A percentile compares a stretch with the other conserved stretches of the same genome.
phyloP scores from a whole-genome alignment of 2,329 filamentous ascomycete species.

The Beauveria australis region DNA sequence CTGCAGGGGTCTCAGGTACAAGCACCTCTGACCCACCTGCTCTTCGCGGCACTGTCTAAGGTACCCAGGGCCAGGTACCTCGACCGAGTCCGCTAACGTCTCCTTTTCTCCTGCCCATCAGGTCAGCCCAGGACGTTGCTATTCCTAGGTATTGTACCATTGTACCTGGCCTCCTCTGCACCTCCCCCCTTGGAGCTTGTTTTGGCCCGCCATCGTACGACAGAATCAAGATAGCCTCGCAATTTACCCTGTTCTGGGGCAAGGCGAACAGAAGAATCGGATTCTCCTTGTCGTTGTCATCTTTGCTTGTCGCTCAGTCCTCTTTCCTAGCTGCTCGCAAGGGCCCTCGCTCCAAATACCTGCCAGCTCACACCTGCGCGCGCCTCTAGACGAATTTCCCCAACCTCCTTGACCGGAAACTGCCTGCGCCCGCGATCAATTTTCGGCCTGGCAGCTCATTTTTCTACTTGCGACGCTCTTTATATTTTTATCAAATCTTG shows the following conservation, averaged over 20 bases:
- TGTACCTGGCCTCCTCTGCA: background rate
- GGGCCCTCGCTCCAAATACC: background rate
- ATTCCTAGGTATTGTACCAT: background rate
- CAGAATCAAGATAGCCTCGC: background rate
- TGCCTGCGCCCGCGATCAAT: background rate
- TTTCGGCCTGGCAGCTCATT: background rate
- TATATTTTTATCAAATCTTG: background rate
- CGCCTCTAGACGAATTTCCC: background rate
- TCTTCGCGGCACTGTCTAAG: too few species aligned
- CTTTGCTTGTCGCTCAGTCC: background rate
- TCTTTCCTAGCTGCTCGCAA: background rate
- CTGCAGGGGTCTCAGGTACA: background rate
- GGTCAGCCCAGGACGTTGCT: background rate
- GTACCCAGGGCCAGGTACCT: background rate
- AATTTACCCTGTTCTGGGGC: background rate
- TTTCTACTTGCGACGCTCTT: background rate
- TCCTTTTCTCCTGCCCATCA: conserved; percentile 1
- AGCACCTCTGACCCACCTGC: background rate
- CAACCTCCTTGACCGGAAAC: background rate
- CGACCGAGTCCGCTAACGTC: background rate
- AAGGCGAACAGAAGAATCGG: background rate
- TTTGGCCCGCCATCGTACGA: background rate
- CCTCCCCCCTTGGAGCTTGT: background rate
- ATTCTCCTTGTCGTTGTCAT: background rate
- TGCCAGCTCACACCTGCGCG: background rate